Percentiles rank a stretch among this genome's conserved stretches.
Conservation (phyloP, 2,329 filamentous ascomycete genomes). For the Knufia petricola region DNA sequence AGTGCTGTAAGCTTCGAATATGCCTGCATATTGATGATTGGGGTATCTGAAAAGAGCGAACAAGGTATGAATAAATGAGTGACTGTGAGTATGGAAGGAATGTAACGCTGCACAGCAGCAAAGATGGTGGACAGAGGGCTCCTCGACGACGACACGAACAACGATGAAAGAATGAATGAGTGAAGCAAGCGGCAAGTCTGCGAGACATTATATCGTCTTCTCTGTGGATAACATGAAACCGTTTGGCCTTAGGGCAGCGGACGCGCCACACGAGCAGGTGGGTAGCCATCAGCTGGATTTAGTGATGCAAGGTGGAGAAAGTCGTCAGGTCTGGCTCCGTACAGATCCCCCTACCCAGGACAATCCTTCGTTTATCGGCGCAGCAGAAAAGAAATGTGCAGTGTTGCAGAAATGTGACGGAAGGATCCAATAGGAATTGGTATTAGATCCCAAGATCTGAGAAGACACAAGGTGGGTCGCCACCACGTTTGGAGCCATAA, state of each 20-base stretch:
- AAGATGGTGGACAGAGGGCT: neutral
- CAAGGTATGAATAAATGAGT: conserved; percentile 1
- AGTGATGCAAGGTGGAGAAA: neutral
- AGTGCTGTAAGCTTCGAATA: neutral
- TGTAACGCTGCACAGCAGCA: conserved; percentile 7
- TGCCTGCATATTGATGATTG: neutral
- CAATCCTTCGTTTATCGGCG: neutral
- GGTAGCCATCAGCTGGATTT: neutral
- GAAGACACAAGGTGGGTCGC: no score
- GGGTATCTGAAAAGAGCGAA: neutral
- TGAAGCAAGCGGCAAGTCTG: neutral
- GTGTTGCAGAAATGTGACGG: neutral
- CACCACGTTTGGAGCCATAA: neutral
- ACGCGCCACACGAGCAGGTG: neutral
- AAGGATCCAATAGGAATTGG: neutral
- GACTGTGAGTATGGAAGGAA: conserved; percentile 4
- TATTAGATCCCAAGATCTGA: neutral
- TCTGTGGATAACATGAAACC: no score
- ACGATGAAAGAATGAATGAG: neutral
- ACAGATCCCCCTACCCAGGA: neutral
- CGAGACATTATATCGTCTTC: neutral
- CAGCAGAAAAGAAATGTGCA: neutral
- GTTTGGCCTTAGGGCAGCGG: no score
- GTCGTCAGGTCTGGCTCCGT: neutral
- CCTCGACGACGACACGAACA: neutral